Base-by-base conservation (phyloP, 2,329 filamentous ascomycete species). In the Aspergillus pseudoglaucus region DNA sequence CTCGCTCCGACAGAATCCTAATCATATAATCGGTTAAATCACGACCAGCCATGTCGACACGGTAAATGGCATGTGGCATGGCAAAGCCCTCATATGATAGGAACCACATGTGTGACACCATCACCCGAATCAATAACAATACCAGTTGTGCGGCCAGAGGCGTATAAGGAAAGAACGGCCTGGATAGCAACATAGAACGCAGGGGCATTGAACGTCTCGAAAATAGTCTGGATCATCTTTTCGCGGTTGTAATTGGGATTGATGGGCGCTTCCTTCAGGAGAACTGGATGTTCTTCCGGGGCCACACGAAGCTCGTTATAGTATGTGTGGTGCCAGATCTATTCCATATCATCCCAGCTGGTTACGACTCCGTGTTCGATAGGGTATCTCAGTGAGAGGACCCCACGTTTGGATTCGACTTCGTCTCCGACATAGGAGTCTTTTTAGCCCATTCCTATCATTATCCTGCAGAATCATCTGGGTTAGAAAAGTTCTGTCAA, bases 281-380 rank as follows among this genome's bases (percentile, higher is more conserved):
- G 85, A 73, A 97, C 90, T 67, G 93, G 93, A 85, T 98, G 93
- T 87, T 98, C 93, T 83, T 98, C 93, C 67, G 93, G 93, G 67
- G 93, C 93, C 60, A 98, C 93, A 91, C 93, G 91, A 72, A 98
- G 84, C 83, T 98, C 93, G 81, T 98, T 97, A 88, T 97, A 98
- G 84, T 97, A 98, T 73, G 93, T 97, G 88, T 98, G 93, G 78
- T 98, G 93, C 93, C 93, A 98, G 68, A 97, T 97, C 87, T 97
- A n/a, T 97, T 97, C 93, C 93, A 97, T 97, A 77, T 97, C 93
- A 76, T 98, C 93, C 93, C 93, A 98, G 88, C 97, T 97, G 80
- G 93, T 98, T 73, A 98, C 93, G 69, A 98, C 93, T 93, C 93
- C 93, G 85, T 98, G 93, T 84, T 98, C 93, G 74, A 98, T 98